Base-by-base conservation (phyloP, 2,329 filamentous ascomycete species). In the Aspergillus thermomutatus region DNA sequence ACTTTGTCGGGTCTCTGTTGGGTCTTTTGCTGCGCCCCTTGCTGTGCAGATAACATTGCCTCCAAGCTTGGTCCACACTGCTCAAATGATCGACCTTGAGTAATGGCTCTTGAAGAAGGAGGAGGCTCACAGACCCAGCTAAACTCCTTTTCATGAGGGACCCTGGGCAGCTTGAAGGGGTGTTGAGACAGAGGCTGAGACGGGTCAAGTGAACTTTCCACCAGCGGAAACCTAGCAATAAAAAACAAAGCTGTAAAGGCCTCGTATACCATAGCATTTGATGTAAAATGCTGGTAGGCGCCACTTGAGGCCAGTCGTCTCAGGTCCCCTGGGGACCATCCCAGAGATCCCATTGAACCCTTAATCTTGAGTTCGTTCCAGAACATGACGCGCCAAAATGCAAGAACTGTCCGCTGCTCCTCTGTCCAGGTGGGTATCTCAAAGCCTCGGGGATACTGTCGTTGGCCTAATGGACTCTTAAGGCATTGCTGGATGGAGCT, bases 371-470 rank as follows among this genome's bases (percentile, higher is more conserved):
- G 31, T 26, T 41, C 27, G 26, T 53, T 48, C 3, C 5, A 48
- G 28, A 49, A 53, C 11, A 48, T 7, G 1, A 53, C 21, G 23
- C 45, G 52, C 52, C 52, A 53, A 3, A 53, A 49, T 3, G 45
- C 21, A 9, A 53, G 52, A 21, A 53, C 11, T 4, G 11, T 40
- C 19, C 52, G 52, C 26, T 53, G 52, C 45, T 53, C 52, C 26
- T 53, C 52, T 10, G 52, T 49, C 52, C 52, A 53, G 8, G 52
- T 43, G 28, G 52, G 19, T 25, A 41, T 7, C 23, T 2, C 3
- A 31, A 48, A 40, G 21, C 23, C 7, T 26, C 27, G 11, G 45
- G 31, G 21, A 11, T 37, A 49, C 23, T 54, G 8, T 11, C 19
- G 40, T 10, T 9, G 40, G 17, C 40, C n/a, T n/a, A 21, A 11